Evolutionary conservation across 2,329 filamentous ascomycete species (phyloP).

Genomic region (Fusarium chaquense): DNA sequence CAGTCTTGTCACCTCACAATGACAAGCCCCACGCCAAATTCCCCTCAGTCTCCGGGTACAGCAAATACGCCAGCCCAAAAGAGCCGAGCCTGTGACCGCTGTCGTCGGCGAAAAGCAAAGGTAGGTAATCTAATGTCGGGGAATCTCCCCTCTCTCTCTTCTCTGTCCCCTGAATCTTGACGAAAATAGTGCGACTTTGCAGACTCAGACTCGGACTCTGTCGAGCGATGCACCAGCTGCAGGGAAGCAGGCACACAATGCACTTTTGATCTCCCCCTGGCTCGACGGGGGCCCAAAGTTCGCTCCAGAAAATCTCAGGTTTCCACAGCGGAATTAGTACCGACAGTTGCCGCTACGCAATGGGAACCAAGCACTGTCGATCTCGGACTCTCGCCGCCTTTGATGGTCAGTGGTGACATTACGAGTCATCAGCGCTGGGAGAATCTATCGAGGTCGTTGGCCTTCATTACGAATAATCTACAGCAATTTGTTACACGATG

Average conservation of each 20-base stretch:
- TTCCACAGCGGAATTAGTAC: too few species aligned
- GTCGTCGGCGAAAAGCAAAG: not conserved
- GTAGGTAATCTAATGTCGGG: not conserved
- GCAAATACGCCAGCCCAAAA: not conserved
- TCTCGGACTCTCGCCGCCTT: not conserved
- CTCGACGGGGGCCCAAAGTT: not conserved
- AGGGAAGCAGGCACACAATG: not conserved
- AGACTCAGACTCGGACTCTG: not conserved
- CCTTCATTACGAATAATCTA: not conserved
- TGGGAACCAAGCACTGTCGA: not conserved
- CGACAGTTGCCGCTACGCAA: too few species aligned
- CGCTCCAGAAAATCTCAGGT: not conserved
- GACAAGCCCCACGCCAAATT: not conserved
- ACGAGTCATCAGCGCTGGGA: not conserved
- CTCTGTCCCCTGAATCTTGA: too few species aligned
- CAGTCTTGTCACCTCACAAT: not conserved
- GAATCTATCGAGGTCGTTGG: not conserved
- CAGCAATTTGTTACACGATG: not conserved
- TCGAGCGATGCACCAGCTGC: not conserved
- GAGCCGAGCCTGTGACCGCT: not conserved
- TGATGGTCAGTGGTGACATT: not conserved
- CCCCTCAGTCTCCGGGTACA: not conserved
- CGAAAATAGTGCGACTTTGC: not conserved
- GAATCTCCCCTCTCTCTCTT: too few species aligned
- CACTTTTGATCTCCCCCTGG: not conserved